Conservation (phyloP, 805 yeast genomes). For the Yamadazyma scolyti region DNA sequence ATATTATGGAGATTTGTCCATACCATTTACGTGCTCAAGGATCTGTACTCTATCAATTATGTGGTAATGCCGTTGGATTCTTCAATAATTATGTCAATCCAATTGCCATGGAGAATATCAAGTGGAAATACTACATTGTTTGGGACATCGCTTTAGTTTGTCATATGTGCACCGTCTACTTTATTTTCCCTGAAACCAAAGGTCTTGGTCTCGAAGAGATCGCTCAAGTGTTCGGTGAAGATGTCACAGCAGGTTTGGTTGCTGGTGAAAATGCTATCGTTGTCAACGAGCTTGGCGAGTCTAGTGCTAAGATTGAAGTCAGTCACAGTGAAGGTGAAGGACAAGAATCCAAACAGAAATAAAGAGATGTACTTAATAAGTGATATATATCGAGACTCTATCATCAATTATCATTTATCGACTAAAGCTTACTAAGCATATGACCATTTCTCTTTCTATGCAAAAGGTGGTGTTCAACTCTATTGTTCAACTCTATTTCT, state of each 20-base stretch:
- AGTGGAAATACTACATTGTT: slow-evolving; percentile 34
- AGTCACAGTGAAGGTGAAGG: no score
- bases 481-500: no score
- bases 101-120: slow-evolving; percentile 29
- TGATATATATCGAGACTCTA: no score
- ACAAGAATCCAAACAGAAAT: no score
- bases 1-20: slow-evolving; percentile 30
- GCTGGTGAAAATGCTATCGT: slow-evolving; percentile 6
- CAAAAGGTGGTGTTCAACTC: no score
- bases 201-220: slow-evolving; percentile 42
- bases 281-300: no score
- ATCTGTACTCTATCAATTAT: slow-evolving; percentile 19
- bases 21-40: slow-evolving; percentile 32
- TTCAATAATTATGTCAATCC: slow-evolving; percentile 17
- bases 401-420: no score
- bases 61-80: slow-evolving; percentile 12
- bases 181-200: slow-evolving; percentile 39
- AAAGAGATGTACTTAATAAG: no score
- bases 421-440: no score
- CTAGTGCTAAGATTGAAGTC: no score
- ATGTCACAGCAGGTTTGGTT: slow-evolving; percentile 8
- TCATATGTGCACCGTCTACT: slow-evolving; percentile 25
- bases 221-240: slow-evolving; percentile 40
- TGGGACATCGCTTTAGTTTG: slow-evolving; percentile 17
- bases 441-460: no score